These are phyloP conservation scores for Tylopilus sp. DNA, from an alignment of 1,284 basidiomycete species.

Conservation along the genomic window DNA sequence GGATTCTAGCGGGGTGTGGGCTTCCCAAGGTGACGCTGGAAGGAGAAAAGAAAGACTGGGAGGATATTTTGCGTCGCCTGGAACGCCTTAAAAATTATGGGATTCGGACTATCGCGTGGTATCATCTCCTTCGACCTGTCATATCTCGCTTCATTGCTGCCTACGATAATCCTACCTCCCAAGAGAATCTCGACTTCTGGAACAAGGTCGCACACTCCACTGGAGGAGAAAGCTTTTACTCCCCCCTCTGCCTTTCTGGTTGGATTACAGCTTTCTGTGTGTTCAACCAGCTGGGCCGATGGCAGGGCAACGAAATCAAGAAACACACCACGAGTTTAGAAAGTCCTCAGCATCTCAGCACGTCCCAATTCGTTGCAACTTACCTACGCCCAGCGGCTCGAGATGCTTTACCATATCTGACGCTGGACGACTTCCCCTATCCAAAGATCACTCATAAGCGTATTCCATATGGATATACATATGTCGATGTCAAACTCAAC, in stretches of 20 bases:
- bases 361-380: too few relatives aligned
- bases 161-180: constrained; percentile 45
- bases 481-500: not conserved
- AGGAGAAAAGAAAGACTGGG: constrained; percentile 50
- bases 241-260: constrained; percentile 41
- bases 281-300: not conserved
- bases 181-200: constrained; percentile 52
- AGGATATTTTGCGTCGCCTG: constrained; percentile 46
- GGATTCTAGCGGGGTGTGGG: constrained; percentile 48
- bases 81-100: constrained; percentile 51
- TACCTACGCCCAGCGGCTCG: too few relatives aligned
- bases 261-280: constrained; percentile 53
- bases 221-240: constrained; percentile 44
- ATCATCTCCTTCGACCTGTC: constrained; percentile 53
- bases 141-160: constrained; percentile 52
- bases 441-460: not conserved
- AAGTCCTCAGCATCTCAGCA: too few relatives aligned
- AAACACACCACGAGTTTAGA: not conserved
- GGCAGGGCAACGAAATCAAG: not conserved
- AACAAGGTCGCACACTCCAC: constrained; percentile 42
- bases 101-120: constrained; percentile 49
- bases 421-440: not conserved
- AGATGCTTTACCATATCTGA: not conserved
- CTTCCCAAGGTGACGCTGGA: constrained; percentile 61
- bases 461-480: not conserved